Evolutionary conservation across 495 filamentous ascomycete genomes (phyloP), one percentile per base, ranked within the genome.

Genomic region (Pseudoneurospora amorphoporcata): DNA sequence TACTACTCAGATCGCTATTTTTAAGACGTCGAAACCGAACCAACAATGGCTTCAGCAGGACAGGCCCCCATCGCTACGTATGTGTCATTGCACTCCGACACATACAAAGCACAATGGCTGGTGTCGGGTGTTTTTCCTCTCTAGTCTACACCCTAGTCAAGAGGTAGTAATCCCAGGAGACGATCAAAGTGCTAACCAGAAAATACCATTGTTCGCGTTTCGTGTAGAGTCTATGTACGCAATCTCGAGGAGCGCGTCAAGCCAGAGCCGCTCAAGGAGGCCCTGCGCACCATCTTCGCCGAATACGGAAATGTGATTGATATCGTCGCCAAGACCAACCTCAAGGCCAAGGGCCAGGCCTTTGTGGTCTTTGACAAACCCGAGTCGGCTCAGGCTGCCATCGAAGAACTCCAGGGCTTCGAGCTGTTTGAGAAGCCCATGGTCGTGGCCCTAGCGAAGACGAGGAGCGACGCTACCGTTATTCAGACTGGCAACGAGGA

Each of bases 161-260:
- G 53, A 65, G 23, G 23, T 23, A 23, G 53, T 65, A 65, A 65
- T 65, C 53, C 53, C 14, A 17, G 29, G 7, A 65, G 29, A 65
- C 53, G 29, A 65, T 65, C 19, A 35, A 37, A 65, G 37, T 37
- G 35, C 68, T 75, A 53, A 70, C 74, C 77, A 79, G 5, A 37
- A 37, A 5, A 37, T 78, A 82, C 77, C 43, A 68, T 39, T 69
- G 58, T 61, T 40, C 45, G n/a, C 72, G 32, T 40, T 32, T 29
- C 29, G 19, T 68, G 71, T 76, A 88, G 87, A 42, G 85, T 88
- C 39, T 86, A 98, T 87, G 90, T 97, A 78, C 92, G 90, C 75
- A 97, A 98, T 81, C 89, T 99, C 73, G 92, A 97, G 82, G 96
- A 99, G 86, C 89, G 90, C 75, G 90, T 97, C 81, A 97, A 97